Evolutionary conservation across 2,329 filamentous ascomycete species (phyloP).

Genomic region (Xylaria arbuscula): DNA sequence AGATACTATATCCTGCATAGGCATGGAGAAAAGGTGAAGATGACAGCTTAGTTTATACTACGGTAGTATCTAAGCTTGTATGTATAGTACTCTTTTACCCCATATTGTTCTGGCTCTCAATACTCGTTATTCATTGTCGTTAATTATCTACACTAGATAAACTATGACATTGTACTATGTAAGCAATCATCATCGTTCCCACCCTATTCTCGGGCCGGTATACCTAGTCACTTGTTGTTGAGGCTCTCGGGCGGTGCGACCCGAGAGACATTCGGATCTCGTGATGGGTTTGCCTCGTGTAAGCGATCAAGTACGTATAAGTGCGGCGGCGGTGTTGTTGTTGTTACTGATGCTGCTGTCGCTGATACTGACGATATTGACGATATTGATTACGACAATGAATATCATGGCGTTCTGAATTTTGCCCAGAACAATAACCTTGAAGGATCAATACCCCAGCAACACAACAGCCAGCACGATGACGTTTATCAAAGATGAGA

Average conservation of each 20-base stretch:
- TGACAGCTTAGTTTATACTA: neutral
- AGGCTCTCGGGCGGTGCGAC: constrained; percentile 34
- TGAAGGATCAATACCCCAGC: constrained; percentile 19
- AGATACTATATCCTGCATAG: neutral
- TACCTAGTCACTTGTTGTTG: constrained; percentile 13
- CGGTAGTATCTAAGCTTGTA: neutral
- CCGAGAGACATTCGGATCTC: constrained; percentile 27
- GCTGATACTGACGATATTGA: neutral
- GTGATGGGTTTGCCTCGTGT: constrained; percentile 11
- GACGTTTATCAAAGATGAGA: constrained; percentile 14
- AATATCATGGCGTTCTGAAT: constrained; percentile 3
- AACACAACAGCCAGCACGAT: constrained; percentile 11
- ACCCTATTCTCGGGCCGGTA: constrained; percentile 5
- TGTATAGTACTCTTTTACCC: constrained; percentile 9
- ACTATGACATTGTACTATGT: constrained; percentile 5
- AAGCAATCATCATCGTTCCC: constrained; percentile 15
- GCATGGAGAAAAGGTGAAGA: neutral
- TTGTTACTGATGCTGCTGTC: neutral
- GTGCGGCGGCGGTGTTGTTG: no score
- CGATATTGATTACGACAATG: neutral
- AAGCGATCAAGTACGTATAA: constrained; percentile 2
- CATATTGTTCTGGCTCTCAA: constrained; percentile 6
- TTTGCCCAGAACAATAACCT: constrained; percentile 7
- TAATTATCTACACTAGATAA: neutral
- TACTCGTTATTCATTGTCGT: neutral